phyloP scores from a whole-genome alignment of 805 yeast genomes.

The Kluyveromyces aestuarii region DNA sequence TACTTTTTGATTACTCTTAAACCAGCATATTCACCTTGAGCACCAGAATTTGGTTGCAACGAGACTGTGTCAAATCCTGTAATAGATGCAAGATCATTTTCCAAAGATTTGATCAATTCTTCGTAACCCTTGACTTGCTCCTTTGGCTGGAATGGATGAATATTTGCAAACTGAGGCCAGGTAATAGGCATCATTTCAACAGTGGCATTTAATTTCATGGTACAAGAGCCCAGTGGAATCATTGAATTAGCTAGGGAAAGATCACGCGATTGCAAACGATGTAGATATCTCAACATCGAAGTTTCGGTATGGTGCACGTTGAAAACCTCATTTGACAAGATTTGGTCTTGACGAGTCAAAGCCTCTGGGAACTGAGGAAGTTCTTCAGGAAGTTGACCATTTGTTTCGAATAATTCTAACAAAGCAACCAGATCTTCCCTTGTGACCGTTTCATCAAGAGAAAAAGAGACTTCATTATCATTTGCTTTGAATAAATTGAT shows the following conservation, averaged over 20 bases:
- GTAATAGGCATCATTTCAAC: slow-evolving; percentile 91
- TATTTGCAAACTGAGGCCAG: slow-evolving; percentile 82
- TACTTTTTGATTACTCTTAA: slow-evolving; percentile 76
- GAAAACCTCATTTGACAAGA: slow-evolving; percentile 71
- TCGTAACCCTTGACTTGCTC: slow-evolving; percentile 85
- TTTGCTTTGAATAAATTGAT: slow-evolving; percentile 71
- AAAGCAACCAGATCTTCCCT: slow-evolving; percentile 50
- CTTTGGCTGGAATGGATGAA: slow-evolving; percentile 90
- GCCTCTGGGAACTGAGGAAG: slow-evolving; percentile 45
- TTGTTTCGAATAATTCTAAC: slow-evolving; percentile 41
- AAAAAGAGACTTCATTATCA: slow-evolving; percentile 55
- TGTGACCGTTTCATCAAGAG: slow-evolving; percentile 84
- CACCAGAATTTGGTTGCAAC: slow-evolving; percentile 95
- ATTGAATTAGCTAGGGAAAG: slow-evolving; percentile 89
- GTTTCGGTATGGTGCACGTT: slow-evolving; percentile 89
- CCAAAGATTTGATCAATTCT: slow-evolving; percentile 67
- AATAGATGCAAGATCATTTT: slow-evolving; percentile 76
- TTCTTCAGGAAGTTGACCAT: slow-evolving; percentile 14
- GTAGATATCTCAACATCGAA: slow-evolving; percentile 84
- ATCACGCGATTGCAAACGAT: slow-evolving; percentile 77
- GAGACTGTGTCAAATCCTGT: slow-evolving; percentile 92
- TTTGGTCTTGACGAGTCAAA: slow-evolving; percentile 45
- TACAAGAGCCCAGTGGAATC: slow-evolving; percentile 97
- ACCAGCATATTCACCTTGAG: slow-evolving; percentile 97
- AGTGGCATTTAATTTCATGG: slow-evolving; percentile 95